Conservation (phyloP, 108 stramenopile species). For the Parietichytrium sp. region DNA sequence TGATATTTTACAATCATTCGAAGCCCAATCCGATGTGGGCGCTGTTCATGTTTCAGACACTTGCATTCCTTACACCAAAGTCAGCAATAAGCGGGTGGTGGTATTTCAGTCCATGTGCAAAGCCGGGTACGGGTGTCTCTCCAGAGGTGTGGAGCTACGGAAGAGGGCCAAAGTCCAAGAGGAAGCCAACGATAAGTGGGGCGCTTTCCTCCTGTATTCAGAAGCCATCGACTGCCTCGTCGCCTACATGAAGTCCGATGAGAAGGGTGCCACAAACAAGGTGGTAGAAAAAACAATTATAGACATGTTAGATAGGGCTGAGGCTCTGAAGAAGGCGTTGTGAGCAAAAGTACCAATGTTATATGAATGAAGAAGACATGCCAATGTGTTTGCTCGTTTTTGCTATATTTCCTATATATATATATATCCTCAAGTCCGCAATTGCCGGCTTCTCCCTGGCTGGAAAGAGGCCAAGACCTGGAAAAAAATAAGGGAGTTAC, state of each 20-base stretch:
- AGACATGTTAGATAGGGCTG: not conserved
- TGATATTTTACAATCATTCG: not conserved
- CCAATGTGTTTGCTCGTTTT: not conserved
- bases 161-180: not conserved
- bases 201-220: not conserved
- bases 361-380: not conserved
- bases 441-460: too few species aligned
- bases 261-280: not conserved
- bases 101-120: not conserved
- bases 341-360: not conserved
- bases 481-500: too few species aligned
- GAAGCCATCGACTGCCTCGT: conserved; percentile 23
- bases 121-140: conserved; percentile 1
- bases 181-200: not conserved
- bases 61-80: not conserved
- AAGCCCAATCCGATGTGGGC: not conserved
- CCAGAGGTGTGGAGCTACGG: not conserved
- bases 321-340: not conserved
- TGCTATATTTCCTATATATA: too few species aligned
- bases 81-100: not conserved
- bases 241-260: not conserved
- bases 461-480: too few species aligned
- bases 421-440: too few species aligned
- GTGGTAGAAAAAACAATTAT: conserved; percentile 4
- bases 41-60: not conserved